These are phyloP conservation scores for Naganishia albida DNA, from an alignment of 1,284 basidiomycete genomes.

Conservation along the genomic window DNA sequence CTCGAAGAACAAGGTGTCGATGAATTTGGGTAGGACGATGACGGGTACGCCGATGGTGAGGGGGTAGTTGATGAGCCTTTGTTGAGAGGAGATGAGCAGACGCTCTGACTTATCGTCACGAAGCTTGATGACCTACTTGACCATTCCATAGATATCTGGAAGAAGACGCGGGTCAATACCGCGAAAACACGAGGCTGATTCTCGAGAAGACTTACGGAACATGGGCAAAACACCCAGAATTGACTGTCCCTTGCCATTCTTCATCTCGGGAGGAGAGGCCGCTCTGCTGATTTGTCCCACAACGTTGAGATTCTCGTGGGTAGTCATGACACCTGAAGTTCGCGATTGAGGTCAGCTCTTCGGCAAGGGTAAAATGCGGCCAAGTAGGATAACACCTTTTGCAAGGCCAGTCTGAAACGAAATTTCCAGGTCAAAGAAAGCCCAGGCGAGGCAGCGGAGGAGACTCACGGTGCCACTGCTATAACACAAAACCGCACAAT, in stretches of 20 bases:
- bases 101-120: slow-evolving; percentile 47
- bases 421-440: neutral
- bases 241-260: slow-evolving; percentile 20
- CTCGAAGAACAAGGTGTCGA: slow-evolving; percentile 60
- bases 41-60: slow-evolving; percentile 63
- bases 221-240: slow-evolving; percentile 32
- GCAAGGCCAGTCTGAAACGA: slow-evolving; percentile 19
- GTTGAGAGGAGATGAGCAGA: slow-evolving; percentile 54
- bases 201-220: slow-evolving; percentile 56
- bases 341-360: neutral
- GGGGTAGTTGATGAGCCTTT: slow-evolving; percentile 62
- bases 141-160: slow-evolving; percentile 44
- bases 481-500: slow-evolving; percentile 40
- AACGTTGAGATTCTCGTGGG: slow-evolving; percentile 26
- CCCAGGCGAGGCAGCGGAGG: neutral
- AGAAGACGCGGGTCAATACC: slow-evolving; percentile 66
- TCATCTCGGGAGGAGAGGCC: slow-evolving; percentile 9
- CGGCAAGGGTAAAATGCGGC: neutral
- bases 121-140: slow-evolving; percentile 31
- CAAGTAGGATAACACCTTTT: neutral
- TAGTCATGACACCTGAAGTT: slow-evolving; percentile 25
- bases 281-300: slow-evolving; percentile 26
- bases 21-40: slow-evolving; percentile 70
- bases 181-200: slow-evolving; percentile 40
- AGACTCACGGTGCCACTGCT: slow-evolving; percentile 39